Base-by-base conservation (phyloP, 2,329 filamentous ascomycete genomes). In the Ophiocordyceps camponoti-floridani region DNA sequence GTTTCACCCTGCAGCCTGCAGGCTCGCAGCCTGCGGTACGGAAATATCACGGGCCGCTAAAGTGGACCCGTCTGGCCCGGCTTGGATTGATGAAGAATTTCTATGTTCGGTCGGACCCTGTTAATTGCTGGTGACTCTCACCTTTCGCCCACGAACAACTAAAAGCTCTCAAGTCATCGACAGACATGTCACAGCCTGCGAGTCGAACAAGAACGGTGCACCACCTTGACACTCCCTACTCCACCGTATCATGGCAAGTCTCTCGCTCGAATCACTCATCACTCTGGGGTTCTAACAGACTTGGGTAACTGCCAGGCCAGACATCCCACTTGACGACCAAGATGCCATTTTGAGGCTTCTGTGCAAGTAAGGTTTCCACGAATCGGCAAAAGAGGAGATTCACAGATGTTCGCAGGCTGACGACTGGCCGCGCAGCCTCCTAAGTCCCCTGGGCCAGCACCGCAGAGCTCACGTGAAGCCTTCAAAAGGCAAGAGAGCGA, bases 141-240 rank as follows among this genome's bases (percentile, higher is more conserved):
- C 23, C 23, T 23, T 23, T 23, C 23, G 5, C 23, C 23, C 23
- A 23, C 23, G 23, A 30, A 30, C 28, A 12, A 30, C 28, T 30
- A 4, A 30, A 30, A 2, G 28, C 12, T 12, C 28, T 30, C 28
- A 30, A 38, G n/a, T 38, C n/a, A 11, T 5, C n/a, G 16, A 19
- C 16, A 38, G n/a, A n/a, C 11, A 61, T 61, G 58, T 45, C 58
- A 7, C 45, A 52, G 35, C 52, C 53, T 41, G 45, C 51, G 2
- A 47, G 44, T 14, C 68, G 69, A 41, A 79, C 73, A 48, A 79
- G 72, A 54, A 65, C 74, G 9, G 63, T 79, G 16, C 77, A 79
- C 54, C 77, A 78, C 52, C 68, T 82, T 23, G 77, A 82, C 42
- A 75, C 75, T 3, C 79, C 79, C 0, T 84, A 75, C 55, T 76